A percentile compares a stretch with the other conserved stretches of the same genome.
Conservation (phyloP, 2,329 filamentous ascomycete genomes). For the Trichophyton benhamiae region DNA sequence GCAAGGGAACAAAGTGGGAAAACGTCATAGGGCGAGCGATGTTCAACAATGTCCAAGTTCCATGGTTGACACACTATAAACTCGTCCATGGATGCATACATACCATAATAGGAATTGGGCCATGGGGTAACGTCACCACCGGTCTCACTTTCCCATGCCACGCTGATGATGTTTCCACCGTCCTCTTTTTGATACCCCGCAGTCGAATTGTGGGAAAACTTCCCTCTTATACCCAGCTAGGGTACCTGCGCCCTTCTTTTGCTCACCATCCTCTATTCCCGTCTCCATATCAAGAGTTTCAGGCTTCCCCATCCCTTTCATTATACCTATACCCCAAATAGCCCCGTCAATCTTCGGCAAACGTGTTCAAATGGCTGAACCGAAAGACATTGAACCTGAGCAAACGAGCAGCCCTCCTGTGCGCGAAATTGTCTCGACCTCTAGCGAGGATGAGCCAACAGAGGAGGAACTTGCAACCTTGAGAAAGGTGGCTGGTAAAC, state of each 20-base stretch:
- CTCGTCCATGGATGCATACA: background rate
- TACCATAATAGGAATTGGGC: background rate
- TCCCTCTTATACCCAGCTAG: background rate
- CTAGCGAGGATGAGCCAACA: conserved; percentile 28
- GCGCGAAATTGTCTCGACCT: background rate
- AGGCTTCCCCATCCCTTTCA: background rate
- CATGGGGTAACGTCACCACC: background rate
- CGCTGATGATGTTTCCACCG: background rate
- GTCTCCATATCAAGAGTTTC: background rate
- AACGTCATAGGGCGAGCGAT: background rate
- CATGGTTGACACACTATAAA: background rate
- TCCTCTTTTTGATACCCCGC: background rate
- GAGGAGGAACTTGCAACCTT: conserved; percentile 39
- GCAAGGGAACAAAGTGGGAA: background rate
- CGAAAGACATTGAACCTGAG: background rate
- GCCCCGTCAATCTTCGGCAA: background rate
- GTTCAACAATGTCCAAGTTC: background rate
- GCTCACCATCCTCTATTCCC: background rate
- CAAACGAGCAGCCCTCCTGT: background rate
- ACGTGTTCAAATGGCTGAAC: background rate
- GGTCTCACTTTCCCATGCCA: background rate
- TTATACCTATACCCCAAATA: background rate
- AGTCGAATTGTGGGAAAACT: background rate
- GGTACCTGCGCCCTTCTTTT: background rate
- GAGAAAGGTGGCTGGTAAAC: conserved; percentile 43